These are phyloP conservation scores for Plasmodium sp. DNA, from an alignment of 169 alveolate genomes.

Conservation along the genomic window DNA sequence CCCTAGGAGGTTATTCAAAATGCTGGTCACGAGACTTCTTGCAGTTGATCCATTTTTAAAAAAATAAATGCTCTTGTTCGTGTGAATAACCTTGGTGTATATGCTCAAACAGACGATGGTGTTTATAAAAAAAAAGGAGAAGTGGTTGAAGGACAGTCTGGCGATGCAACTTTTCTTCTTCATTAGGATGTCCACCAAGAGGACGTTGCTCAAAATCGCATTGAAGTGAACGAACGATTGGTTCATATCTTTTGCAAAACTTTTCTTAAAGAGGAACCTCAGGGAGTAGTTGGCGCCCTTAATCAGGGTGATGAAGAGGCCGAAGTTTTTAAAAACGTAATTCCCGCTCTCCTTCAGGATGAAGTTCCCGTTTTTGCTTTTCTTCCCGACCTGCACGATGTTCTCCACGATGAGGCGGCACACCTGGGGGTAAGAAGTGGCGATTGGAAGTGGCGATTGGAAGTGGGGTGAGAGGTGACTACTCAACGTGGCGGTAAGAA, in stretches of 20 bases:
- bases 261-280: constrained; percentile 38
- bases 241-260: constrained; percentile 20
- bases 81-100: constrained; percentile 58
- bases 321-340: constrained; percentile 49
- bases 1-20: constrained; percentile 45
- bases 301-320: constrained; percentile 29
- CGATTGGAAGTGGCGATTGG: neutral
- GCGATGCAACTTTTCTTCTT: constrained; percentile 60
- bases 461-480: neutral
- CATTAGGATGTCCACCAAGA: constrained; percentile 59
- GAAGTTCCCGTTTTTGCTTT: constrained; percentile 51
- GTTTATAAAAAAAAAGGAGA: constrained; percentile 58
- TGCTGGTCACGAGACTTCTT: constrained; percentile 33
- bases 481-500: no score
- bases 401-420: constrained; percentile 44
- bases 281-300: constrained; percentile 62
- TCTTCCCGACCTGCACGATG: constrained; percentile 49
- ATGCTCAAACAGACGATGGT: constrained; percentile 63
- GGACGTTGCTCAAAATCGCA: constrained; percentile 39
- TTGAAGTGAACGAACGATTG: constrained; percentile 40
- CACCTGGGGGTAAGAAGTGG: constrained; percentile 7
- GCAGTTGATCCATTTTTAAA: constrained; percentile 61
- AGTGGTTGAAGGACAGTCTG: constrained; percentile 43
- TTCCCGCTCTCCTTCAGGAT: constrained; percentile 37
- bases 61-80: constrained; percentile 29